Evolutionary conservation across 495 filamentous ascomycete species (phyloP).

Genomic region (Staphylotrichum tortipilum): DNA sequence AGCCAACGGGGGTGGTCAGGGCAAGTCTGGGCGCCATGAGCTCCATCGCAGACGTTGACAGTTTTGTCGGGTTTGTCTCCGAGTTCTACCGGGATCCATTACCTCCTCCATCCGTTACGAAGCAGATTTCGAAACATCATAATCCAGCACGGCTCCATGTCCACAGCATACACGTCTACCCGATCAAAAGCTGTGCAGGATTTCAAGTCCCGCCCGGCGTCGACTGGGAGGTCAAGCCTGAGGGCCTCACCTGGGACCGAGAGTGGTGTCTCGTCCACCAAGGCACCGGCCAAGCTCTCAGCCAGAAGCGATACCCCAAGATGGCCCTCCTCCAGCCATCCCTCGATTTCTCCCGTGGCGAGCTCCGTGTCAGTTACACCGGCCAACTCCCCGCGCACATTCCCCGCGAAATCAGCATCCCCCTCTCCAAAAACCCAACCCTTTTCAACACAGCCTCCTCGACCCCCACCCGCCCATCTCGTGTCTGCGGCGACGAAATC

Average conservation of each 20-base stretch:
- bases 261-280: conserved; percentile 90
- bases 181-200: conserved; percentile 82
- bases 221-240: conserved; percentile 63
- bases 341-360: conserved; percentile 51
- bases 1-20: conserved; percentile 79
- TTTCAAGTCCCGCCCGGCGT: conserved; percentile 56
- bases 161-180: conserved; percentile 61
- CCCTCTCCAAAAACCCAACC: conserved; percentile 51
- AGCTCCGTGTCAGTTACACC: conserved; percentile 45
- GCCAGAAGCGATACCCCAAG: conserved; percentile 70
- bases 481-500: conserved; percentile 73
- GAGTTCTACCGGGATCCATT: conserved; percentile 65
- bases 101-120: not conserved
- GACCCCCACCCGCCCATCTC: conserved; percentile 42
- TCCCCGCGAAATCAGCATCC: conserved; percentile 48
- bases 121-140: not conserved
- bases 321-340: conserved; percentile 73
- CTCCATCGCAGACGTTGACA: conserved; percentile 62
- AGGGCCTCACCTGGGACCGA: conserved; percentile 84
- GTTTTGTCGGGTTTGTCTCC: conserved; percentile 58
- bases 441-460: conserved; percentile 34
- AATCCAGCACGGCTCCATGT: conserved; percentile 31
- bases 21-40: conserved; percentile 86
- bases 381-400: conserved; percentile 25
- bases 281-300: conserved; percentile 67